Conservation (phyloP, 1,139 yeast genomes). For the Casaregolazyma lundiana region DNA sequence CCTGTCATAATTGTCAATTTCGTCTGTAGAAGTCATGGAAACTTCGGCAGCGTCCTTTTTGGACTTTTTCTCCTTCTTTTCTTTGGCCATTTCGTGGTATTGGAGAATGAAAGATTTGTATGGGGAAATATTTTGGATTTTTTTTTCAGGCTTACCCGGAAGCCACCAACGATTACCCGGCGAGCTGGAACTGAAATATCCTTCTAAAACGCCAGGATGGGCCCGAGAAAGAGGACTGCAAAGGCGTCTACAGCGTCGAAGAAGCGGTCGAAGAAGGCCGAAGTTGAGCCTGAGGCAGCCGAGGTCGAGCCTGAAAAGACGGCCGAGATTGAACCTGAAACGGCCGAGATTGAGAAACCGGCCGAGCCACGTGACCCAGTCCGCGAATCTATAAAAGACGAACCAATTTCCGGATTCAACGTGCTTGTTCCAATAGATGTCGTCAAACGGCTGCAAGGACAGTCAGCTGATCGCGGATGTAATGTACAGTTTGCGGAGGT, state of each 20-base stretch:
- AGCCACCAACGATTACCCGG: neutral
- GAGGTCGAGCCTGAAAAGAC: slow-evolving; percentile 2
- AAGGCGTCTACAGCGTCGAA: neutral
- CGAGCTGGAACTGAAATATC: no score
- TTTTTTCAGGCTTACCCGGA: slow-evolving; percentile 1
- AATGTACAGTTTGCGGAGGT: neutral
- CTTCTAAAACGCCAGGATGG: neutral
- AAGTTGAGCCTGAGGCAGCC: slow-evolving; percentile 1
- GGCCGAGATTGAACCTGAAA: neutral
- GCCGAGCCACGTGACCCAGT: neutral
- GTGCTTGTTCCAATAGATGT: neutral
- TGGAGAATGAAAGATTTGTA: neutral
- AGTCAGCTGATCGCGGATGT: neutral
- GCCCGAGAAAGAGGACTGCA: neutral
- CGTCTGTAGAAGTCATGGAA: slow-evolving; percentile 7
- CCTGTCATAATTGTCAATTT: slow-evolving; percentile 81
- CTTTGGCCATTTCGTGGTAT: slow-evolving; percentile 29
- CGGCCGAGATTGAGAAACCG: neutral
- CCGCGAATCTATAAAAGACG: neutral
- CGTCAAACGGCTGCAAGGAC: neutral
- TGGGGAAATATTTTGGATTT: neutral
- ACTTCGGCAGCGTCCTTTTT: slow-evolving; percentile 9
- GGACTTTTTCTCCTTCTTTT: slow-evolving; percentile 21
- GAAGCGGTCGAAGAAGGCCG: neutral
- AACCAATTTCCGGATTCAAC: neutral